A percentile compares a stretch with the other conserved stretches of the same genome.
These are phyloP conservation scores for Agaricus subrufescens DNA, from an alignment of 768 basidiomycete species.

Conservation along the genomic window DNA sequence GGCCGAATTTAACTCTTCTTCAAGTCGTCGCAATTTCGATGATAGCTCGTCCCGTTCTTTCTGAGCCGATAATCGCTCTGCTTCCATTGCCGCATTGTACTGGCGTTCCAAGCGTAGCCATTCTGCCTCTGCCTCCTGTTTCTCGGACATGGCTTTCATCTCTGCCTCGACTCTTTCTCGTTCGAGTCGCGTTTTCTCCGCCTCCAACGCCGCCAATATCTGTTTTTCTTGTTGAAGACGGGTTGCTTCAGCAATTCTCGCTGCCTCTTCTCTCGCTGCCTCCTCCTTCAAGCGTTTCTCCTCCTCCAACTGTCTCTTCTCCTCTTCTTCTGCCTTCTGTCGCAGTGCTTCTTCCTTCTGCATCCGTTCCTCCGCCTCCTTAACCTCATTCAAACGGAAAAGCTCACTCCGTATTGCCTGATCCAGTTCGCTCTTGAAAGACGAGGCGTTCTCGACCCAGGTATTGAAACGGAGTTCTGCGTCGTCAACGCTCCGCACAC, in stretches of 20 bases:
- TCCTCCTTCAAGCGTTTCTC: constrained; percentile 25
- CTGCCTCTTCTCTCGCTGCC: constrained; percentile 21
- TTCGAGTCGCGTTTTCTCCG: constrained; percentile 23
- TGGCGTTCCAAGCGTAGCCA: constrained; percentile 15
- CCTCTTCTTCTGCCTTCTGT: constrained; percentile 29
- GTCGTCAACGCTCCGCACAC: constrained; percentile 47
- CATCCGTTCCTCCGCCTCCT: constrained; percentile 27
- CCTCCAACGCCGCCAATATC: constrained; percentile 18
- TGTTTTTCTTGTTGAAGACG: constrained; percentile 24
- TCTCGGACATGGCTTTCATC: constrained; percentile 18
- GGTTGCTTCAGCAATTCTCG: constrained; percentile 23
- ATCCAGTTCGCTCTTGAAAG: constrained; percentile 34
- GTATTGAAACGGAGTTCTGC: constrained; percentile 40
- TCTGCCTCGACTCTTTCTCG: constrained; percentile 22
- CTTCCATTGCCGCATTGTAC: constrained; percentile 17
- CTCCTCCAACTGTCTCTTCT: constrained; percentile 28
- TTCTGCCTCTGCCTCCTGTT: constrained; percentile 18
- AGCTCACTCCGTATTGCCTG: constrained; percentile 39
- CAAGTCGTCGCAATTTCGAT: constrained; percentile 5
- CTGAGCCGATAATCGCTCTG: constrained; percentile 19
- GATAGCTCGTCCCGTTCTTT: constrained; percentile 14
- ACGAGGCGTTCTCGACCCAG: constrained; percentile 42
- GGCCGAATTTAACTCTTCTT: constrained; percentile 13
- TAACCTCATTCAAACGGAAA: constrained; percentile 33
- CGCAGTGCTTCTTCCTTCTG: constrained; percentile 31